phyloP scores from a whole-genome alignment of 495 filamentous ascomycete genomes.

The Penicillium samsonianum region DNA sequence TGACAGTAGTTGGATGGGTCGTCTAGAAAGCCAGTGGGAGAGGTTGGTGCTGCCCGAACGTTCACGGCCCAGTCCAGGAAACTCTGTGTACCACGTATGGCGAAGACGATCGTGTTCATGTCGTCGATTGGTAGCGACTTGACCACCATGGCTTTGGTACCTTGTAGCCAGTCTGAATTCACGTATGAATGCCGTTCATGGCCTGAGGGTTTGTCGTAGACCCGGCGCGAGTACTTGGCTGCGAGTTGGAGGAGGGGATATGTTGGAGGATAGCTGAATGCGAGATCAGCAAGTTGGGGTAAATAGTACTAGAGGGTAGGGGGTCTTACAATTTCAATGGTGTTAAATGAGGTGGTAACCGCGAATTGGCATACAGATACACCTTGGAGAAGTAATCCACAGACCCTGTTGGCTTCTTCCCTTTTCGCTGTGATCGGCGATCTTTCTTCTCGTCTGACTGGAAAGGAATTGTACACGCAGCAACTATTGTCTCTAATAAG shows the following conservation, averaged over 20 bases:
- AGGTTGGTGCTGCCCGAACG: slow-evolving; percentile 61
- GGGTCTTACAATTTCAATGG: slow-evolving; percentile 62
- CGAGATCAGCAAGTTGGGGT: slow-evolving; percentile 19
- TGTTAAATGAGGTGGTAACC: slow-evolving; percentile 64
- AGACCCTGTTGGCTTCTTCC: slow-evolving; percentile 14
- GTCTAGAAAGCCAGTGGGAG: slow-evolving; percentile 69
- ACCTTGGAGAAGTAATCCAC: slow-evolving; percentile 72
- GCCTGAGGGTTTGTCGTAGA: slow-evolving; percentile 63
- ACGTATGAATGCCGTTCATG: slow-evolving; percentile 64
- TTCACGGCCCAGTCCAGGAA: slow-evolving; percentile 88
- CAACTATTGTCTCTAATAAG: slow-evolving; percentile 23
- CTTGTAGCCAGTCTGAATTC: slow-evolving; percentile 65
- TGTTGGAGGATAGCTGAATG: slow-evolving; percentile 60
- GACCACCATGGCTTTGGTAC: slow-evolving; percentile 82
- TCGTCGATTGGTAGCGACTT: slow-evolving; percentile 74
- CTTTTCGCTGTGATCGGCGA: slow-evolving; percentile 4
- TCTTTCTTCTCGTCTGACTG: slow-evolving; percentile 19
- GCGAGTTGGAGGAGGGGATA: slow-evolving; percentile 74
- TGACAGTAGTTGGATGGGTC: slow-evolving; percentile 76
- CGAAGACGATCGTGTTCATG: slow-evolving; percentile 75
- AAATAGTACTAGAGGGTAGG: background rate
- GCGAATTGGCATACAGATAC: slow-evolving; percentile 76
- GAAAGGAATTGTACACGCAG: slow-evolving; percentile 24
- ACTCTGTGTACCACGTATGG: slow-evolving; percentile 74
- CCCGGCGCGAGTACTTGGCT: slow-evolving; percentile 69